phyloP scores from a whole-genome alignment of 148 eudicot genomes.

The Camellia japonica region DNA sequence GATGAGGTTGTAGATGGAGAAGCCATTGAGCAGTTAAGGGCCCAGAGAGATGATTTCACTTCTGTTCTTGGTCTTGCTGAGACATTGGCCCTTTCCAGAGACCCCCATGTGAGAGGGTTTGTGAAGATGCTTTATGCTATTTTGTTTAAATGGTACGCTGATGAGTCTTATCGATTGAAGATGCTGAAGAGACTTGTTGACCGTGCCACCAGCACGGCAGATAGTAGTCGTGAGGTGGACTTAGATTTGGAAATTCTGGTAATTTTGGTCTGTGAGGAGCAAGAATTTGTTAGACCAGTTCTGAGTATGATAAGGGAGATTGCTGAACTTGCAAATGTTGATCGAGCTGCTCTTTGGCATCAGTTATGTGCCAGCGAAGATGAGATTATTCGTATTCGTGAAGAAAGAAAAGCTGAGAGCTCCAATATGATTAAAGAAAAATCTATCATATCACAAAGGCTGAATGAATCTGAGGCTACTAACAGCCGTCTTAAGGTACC shows the following conservation, averaged over 20 bases:
- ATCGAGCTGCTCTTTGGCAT: conserved; percentile 98
- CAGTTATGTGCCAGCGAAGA: conserved; percentile 90
- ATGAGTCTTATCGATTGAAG: conserved; percentile 75
- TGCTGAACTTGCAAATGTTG: conserved; percentile 94
- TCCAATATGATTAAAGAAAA: conserved; percentile 63
- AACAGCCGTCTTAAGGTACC: conserved; percentile 83
- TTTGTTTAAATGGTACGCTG: conserved; percentile 87
- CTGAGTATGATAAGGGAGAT: conserved; percentile 88
- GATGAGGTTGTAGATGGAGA: conserved; percentile 65
- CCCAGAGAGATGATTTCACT: conserved; percentile 74
- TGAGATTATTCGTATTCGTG: conserved; percentile 76
- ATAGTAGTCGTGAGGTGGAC: conserved; percentile 58
- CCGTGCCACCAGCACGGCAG: conserved; percentile 64
- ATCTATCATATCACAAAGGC: conserved; percentile 63
- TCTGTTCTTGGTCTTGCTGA: conserved; percentile 85
- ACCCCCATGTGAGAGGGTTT: conserved; percentile 63
- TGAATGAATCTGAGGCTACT: conserved; percentile 75
- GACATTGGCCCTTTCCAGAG: conserved; percentile 72
- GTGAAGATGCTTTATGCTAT: conserved; percentile 80
- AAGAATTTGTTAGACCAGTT: conserved; percentile 79
- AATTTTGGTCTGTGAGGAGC: conserved; percentile 73
- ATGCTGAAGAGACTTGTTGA: conserved; percentile 85
- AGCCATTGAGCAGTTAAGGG: conserved; percentile 53
- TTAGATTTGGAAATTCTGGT: conserved; percentile 80
- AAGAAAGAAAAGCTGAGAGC: conserved; percentile 67